These are phyloP conservation scores for Kwoniella shivajii DNA, from an alignment of 1,284 basidiomycete species.

Conservation along the genomic window DNA sequence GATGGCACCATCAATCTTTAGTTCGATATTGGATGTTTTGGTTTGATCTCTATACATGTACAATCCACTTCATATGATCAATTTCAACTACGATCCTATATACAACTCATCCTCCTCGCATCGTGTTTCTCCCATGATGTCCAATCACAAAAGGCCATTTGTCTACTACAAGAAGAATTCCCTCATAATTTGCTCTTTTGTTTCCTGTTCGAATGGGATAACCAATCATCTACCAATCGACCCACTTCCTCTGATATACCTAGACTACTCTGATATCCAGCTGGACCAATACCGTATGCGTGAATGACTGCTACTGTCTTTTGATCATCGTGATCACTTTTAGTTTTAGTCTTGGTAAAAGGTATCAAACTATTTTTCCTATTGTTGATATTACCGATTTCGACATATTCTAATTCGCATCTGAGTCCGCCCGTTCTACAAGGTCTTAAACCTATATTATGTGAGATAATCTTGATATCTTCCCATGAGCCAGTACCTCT, in stretches of 20 bases:
- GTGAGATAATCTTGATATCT: constrained; percentile 59
- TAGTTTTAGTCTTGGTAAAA: too few species aligned
- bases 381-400: constrained; percentile 44
- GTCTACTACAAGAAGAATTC: too few species aligned
- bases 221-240: constrained; percentile 29
- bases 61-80: too few species aligned
- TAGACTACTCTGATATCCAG: constrained; percentile 47
- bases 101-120: too few species aligned
- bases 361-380: not conserved
- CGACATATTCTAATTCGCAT: constrained; percentile 63
- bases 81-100: too few species aligned
- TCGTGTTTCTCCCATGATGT: too few species aligned
- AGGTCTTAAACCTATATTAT: constrained; percentile 74
- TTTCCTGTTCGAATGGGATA: not conserved
- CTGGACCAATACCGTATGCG: constrained; percentile 65
- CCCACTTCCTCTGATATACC: constrained; percentile 51
- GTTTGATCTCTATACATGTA: too few species aligned
- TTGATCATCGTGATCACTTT: constrained; percentile 29
- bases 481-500: constrained; percentile 35
- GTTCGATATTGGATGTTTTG: too few species aligned
- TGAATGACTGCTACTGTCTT: constrained; percentile 63
- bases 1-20: too few species aligned
- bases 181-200: too few species aligned
- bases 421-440: constrained; percentile 68
- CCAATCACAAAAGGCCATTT: too few species aligned